phyloP scores from a whole-genome alignment of 768 basidiomycete species.

The Tephrocybe rancida region DNA sequence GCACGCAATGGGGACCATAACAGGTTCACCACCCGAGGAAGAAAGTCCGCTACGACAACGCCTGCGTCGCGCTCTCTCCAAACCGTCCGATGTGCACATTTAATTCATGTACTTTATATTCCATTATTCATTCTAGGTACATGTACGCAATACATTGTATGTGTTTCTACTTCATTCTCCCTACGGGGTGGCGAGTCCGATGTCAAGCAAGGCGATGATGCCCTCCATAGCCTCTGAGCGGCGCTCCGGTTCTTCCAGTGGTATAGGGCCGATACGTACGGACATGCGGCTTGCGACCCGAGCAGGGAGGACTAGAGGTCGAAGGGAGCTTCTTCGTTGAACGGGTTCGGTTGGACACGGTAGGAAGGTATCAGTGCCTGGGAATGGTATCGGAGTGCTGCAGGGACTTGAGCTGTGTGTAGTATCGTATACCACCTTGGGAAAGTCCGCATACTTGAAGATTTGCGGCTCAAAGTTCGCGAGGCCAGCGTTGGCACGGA shows the following conservation, averaged over 20 bases:
- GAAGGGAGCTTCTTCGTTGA: slow-evolving; percentile 3
- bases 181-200: neutral
- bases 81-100: slow-evolving; percentile 14
- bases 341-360: neutral
- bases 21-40: slow-evolving; percentile 19
- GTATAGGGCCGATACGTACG: neutral
- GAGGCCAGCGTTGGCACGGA: neutral
- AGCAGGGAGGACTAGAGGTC: slow-evolving; percentile 8
- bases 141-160: slow-evolving; percentile 1
- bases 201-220: slow-evolving; percentile 18
- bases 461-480: neutral
- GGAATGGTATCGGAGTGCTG: neutral
- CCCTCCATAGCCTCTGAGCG: slow-evolving; percentile 13
- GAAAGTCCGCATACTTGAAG: slow-evolving; percentile 4
- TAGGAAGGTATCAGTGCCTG: neutral
- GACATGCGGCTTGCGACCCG: slow-evolving; percentile 4
- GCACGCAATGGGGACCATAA: slow-evolving; percentile 14
- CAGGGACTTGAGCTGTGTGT: neutral
- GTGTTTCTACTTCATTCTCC: neutral
- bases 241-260: neutral
- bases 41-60: slow-evolving; percentile 28
- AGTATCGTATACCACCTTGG: slow-evolving; percentile 5
- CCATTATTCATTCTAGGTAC: neutral
- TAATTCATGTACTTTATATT: neutral
- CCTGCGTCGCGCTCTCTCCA: slow-evolving; percentile 27